Conservation (phyloP, 305 asterid species). For the Coffea humblotiana region DNA sequence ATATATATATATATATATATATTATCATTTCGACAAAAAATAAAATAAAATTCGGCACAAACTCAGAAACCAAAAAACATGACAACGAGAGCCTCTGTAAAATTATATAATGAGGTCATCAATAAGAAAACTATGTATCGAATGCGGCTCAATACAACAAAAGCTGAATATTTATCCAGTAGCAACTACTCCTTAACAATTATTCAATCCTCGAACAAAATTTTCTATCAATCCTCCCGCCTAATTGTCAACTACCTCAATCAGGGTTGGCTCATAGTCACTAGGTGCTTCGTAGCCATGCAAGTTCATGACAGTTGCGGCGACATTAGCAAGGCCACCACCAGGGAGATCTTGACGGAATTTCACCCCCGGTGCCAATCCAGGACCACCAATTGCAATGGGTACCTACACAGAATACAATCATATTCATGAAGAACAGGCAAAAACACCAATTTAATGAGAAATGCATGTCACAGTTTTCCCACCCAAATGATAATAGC, state of each 20-base stretch:
- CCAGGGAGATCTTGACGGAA: slow-evolving; percentile 75
- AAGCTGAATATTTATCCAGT: neutral
- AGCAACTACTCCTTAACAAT: neutral
- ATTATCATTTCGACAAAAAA: too few relatives aligned
- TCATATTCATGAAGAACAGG: neutral
- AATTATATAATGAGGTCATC: neutral
- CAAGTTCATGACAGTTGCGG: slow-evolving; percentile 86
- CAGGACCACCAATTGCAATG: slow-evolving; percentile 96
- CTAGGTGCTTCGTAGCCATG: slow-evolving; percentile 87
- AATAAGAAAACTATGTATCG: neutral
- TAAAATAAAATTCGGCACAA: neutral
- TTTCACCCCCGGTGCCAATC: slow-evolving; percentile 70
- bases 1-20: too few relatives aligned
- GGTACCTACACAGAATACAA: slow-evolving; percentile 59
- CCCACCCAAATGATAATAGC: neutral
- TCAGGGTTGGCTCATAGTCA: slow-evolving; percentile 85
- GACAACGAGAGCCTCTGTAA: neutral
- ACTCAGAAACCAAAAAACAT: neutral
- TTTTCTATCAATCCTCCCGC: neutral
- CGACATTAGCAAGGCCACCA: slow-evolving; percentile 92
- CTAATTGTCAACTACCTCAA: slow-evolving; percentile 78
- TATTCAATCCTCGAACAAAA: slow-evolving; percentile 22
- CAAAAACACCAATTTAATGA: neutral
- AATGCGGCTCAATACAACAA: neutral
- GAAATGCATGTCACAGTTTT: neutral